Evolutionary conservation across 257 asterid species (phyloP).

Genomic region (Salvia hispanica): DNA sequence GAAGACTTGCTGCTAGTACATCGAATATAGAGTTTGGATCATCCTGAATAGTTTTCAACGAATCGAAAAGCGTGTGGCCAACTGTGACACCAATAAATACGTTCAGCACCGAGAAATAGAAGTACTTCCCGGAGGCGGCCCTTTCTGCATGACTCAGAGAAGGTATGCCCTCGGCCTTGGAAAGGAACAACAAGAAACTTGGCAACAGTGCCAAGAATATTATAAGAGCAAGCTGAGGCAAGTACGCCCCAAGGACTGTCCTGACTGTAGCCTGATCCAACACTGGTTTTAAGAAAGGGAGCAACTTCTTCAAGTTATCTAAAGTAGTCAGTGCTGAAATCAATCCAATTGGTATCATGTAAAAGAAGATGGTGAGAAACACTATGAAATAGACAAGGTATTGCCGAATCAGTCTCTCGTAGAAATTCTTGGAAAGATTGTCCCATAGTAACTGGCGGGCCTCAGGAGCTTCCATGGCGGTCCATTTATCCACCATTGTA

Average conservation of each 20-base stretch:
- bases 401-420: conserved; percentile 60
- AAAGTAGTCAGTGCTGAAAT: conserved; percentile 88
- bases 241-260: conserved; percentile 79
- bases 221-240: conserved; percentile 92
- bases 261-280: conserved; percentile 42
- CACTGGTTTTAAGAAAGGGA: conserved; percentile 70
- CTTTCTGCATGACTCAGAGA: conserved; percentile 69
- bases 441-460: conserved; percentile 72
- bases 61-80: conserved; percentile 61
- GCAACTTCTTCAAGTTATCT: conserved; percentile 65
- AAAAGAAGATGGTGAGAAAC: conserved; percentile 85
- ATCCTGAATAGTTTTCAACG: conserved; percentile 53
- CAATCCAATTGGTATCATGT: conserved; percentile 81
- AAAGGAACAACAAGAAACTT: conserved; percentile 64
- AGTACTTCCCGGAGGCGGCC: conserved; percentile 94
- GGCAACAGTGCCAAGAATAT: conserved; percentile 84
- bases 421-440: conserved; percentile 63
- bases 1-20: conserved; percentile 81
- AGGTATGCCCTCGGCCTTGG: conserved; percentile 89
- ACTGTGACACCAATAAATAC: conserved; percentile 90
- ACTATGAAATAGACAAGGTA: conserved; percentile 58
- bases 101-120: conserved; percentile 74
- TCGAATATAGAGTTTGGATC: conserved; percentile 42
- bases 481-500: conserved; percentile 71
- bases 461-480: conserved; percentile 79